Evolutionary conservation across 805 yeast species (phyloP), one percentile per base, ranked within the genome.

Genomic region (Sporopachydermia lactativora): DNA sequence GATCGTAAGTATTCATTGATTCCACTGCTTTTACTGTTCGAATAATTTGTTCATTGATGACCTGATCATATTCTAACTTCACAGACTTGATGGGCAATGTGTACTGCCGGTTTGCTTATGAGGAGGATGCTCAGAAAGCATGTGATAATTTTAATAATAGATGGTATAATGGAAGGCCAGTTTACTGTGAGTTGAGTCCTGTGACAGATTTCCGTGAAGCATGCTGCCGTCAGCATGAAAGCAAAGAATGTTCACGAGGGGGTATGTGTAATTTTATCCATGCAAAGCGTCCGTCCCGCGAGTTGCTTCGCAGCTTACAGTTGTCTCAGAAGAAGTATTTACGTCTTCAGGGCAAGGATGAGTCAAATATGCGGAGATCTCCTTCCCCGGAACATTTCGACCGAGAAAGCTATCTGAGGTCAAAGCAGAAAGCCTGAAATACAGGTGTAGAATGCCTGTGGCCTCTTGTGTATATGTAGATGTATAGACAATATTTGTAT

Each of bases 261-360:
- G 81, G 77, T 19, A 70, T 72, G 51, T 88, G 97, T 59, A 88
- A 88, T 57, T 86, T 82, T 57, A 80, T 85, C 71, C 97, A 88
- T 57, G 68, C 78, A 2, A 66, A 77, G 49, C 58, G 66, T 34
- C 84, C 94, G 0, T 53, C 71, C 2, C 51, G 52, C 4, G 62
- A 56, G 11, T 52, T 77, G 18, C 55, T 65, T 37, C 53, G 49
- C 3, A 65, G 61, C 11, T 58, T 82, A 41, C 62, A 61, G 31
- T 43, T 55, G 13, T 60, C 71, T 3, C 74, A 67, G 51, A 46
- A 40, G 39, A 49, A 51, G 38, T 42, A 37, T 39, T 34, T 49
- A 35, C 40, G 41, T 28, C 13, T 14, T 13, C 37, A 47, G 15
- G 51, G 51, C 8, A 41, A 49, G 4, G 49, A 46, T 17, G 43